phyloP scores from a whole-genome alignment of 108 stramenopile species.

The Fragilariopsis cylindrus region DNA sequence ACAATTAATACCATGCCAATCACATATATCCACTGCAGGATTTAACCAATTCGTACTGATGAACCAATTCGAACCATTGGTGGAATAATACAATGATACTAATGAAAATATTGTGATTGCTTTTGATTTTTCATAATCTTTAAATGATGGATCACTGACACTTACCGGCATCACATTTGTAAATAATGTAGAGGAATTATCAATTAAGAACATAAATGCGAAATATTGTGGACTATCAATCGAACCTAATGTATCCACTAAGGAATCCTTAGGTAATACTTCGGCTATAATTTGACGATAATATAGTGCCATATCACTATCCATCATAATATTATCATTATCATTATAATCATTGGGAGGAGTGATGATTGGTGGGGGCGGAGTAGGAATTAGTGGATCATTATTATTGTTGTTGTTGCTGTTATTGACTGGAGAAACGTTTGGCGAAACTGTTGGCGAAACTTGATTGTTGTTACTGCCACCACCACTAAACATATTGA shows the following conservation, averaged over 20 bases:
- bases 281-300: not conserved
- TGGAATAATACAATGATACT: not conserved
- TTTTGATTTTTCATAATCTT: not conserved
- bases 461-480: too few species aligned
- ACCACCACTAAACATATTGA: too few species aligned
- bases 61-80: not conserved
- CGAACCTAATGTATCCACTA: not conserved
- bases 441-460: too few species aligned
- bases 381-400: too few species aligned
- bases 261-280: not conserved
- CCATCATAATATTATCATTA: too few species aligned
- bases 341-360: too few species aligned
- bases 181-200: not conserved
- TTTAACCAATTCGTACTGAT: not conserved
- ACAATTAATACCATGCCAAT: constrained; percentile 4
- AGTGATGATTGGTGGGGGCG: too few species aligned
- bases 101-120: not conserved
- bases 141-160: too few species aligned
- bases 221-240: not conserved
- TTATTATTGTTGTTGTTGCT: too few species aligned
- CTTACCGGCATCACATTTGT: not conserved
- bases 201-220: not conserved
- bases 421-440: too few species aligned
- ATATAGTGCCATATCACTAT: too few species aligned
- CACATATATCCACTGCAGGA: not conserved